Conservation (phyloP, 2,329 filamentous ascomycete genomes). For the Aschersonia sp. region DNA sequence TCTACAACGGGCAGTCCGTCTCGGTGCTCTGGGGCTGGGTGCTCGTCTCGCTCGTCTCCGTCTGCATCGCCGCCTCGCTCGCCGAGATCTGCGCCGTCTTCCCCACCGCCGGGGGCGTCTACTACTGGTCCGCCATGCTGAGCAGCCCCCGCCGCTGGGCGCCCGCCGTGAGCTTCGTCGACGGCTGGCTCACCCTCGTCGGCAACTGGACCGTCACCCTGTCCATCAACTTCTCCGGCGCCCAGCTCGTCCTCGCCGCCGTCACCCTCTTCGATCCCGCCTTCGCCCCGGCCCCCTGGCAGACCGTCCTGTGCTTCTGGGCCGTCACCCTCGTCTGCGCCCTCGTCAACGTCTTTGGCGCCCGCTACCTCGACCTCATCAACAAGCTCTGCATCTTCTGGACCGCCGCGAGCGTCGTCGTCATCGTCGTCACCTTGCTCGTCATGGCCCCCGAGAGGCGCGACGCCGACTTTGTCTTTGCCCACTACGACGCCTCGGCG, state of each 20-base stretch:
- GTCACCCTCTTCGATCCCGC: slow-evolving; percentile 49
- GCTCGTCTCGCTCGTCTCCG: slow-evolving; percentile 51
- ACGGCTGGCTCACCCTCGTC: slow-evolving; percentile 60
- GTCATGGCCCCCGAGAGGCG: slow-evolving; percentile 50
- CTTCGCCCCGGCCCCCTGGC: slow-evolving; percentile 48
- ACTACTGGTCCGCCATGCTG: slow-evolving; percentile 61
- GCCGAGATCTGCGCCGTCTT: slow-evolving; percentile 62
- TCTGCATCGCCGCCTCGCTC: slow-evolving; percentile 56
- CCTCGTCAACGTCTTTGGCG: slow-evolving; percentile 50
- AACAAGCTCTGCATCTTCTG: slow-evolving; percentile 62
- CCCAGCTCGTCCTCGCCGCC: slow-evolving; percentile 52
- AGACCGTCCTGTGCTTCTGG: slow-evolving; percentile 63
- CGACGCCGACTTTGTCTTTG: slow-evolving; percentile 51
- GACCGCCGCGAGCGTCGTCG: slow-evolving; percentile 53
- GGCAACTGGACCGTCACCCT: slow-evolving; percentile 59
- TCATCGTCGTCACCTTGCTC: slow-evolving; percentile 57
- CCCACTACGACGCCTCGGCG: slow-evolving; percentile 52
- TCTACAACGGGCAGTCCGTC: slow-evolving; percentile 62
- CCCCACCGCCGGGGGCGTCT: slow-evolving; percentile 45
- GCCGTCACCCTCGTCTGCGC: slow-evolving; percentile 50
- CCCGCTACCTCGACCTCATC: slow-evolving; percentile 44
- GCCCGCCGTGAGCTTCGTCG: slow-evolving; percentile 53
- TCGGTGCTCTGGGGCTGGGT: slow-evolving; percentile 59
- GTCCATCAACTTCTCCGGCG: slow-evolving; percentile 57
- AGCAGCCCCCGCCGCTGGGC: slow-evolving; percentile 45